phyloP scores from a whole-genome alignment of 2,329 filamentous ascomycete species.

The Scopulariopsis brevicaulis region DNA sequence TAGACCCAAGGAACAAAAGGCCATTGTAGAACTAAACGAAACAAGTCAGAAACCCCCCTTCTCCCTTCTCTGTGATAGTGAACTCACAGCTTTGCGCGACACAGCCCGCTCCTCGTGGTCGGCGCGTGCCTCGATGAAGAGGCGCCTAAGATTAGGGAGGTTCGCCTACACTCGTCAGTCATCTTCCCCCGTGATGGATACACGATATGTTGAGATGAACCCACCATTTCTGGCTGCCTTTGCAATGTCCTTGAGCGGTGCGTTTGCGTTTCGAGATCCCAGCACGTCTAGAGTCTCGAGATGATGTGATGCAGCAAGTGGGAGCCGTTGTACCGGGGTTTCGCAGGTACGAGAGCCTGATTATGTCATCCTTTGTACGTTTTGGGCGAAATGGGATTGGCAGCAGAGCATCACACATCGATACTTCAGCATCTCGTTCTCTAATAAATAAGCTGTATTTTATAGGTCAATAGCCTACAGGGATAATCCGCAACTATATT shows the following conservation, averaged over 20 bases:
- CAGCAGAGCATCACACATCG: no score
- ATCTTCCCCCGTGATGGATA: background rate
- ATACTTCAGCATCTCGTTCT: no score
- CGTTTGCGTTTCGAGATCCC: background rate
- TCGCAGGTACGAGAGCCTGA: background rate
- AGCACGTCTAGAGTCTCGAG: background rate
- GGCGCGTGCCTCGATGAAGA: constrained; percentile 89
- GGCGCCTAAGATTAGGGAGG: constrained; percentile 85
- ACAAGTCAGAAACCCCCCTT: background rate
- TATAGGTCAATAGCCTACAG: no score
- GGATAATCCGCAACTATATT: no score
- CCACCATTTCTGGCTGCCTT: background rate
- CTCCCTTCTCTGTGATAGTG: constrained; percentile 6
- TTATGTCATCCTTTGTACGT: no score
- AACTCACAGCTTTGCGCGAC: constrained; percentile 76
- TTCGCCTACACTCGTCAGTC: constrained; percentile 40
- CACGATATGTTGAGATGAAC: background rate
- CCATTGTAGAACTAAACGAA: constrained; percentile 85
- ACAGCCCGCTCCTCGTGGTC: constrained; percentile 93
- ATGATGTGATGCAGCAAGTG: background rate
- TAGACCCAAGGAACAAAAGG: constrained; percentile 90
- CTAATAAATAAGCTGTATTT: no score
- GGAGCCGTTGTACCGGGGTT: background rate
- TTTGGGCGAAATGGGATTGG: no score
- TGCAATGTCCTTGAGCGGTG: background rate